Evolutionary conservation across 108 stramenopile species (phyloP), one percentile per base, ranked within the genome.

Genomic region (Heterococcus sp.): DNA sequence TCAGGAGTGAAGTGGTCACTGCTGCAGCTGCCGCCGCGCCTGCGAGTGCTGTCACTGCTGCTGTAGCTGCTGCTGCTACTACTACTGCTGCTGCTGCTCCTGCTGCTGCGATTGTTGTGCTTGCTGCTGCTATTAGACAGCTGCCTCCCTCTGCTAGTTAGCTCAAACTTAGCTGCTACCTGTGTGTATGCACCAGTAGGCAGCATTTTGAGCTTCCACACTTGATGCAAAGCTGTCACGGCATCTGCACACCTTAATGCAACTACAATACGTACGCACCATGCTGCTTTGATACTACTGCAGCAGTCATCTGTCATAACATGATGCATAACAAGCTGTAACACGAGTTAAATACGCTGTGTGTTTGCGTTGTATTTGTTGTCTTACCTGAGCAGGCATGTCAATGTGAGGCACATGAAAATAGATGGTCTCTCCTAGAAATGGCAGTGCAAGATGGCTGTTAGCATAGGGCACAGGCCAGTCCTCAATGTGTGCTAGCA

Each of bases 401-500:
- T 78, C 77, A 64, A 78, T 78, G 34, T 78, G 68, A 30, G 77
- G 77, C 66, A 78, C 77, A 63, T 71, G 77, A 27, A 78, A 78
- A 63, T 70, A 70, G 35, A 78, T 27, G 65, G 77, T 78, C 26
- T 78, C 77, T 31, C 70, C 37, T 0, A 78, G 38, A 33, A 78
- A 78, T 31, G 77, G 70, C 32, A 78, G 70, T 14, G 77, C 36
- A 30, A 68, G 69, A 0, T 70, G 46, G 36, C 68, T 68, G 2
- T 69, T 70, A 27, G 66, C 58, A 32, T 58, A 67, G 37, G 77
- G 77, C 1, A 69, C 66, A 5, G 77, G 77, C 77, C 77, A 78
- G 29, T 71, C 40, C 31, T 67, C 66, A 35, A 67, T 21, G 2
- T 68, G 69, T 3, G 77, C 11, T 28, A 37, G 65, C 2, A 67